These are phyloP conservation scores for Musa schizocarpa DNA, from an alignment of 176 grass and related monocot species.

Conservation along the genomic window DNA sequence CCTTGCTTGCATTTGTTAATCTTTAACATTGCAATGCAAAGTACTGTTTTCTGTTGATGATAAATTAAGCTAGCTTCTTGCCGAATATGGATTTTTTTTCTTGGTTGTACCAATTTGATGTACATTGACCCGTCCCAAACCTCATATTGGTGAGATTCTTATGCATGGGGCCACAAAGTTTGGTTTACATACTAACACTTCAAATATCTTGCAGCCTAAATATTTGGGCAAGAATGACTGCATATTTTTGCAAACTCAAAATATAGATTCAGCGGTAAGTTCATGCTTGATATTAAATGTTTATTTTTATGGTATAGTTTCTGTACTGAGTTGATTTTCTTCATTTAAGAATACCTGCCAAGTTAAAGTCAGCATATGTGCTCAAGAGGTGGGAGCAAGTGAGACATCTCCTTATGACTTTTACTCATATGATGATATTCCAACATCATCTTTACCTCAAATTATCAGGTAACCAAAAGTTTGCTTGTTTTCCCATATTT, in stretches of 20 bases:
- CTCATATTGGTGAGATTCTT: no score
- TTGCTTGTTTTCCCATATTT: background rate
- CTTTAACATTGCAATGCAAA: no score
- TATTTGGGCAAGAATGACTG: constrained; percentile 41
- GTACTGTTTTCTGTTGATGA: no score
- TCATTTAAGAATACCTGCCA: constrained; percentile 53
- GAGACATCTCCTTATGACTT: constrained; percentile 48
- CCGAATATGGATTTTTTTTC: no score
- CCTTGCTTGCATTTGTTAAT: no score
- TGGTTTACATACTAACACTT: no score
- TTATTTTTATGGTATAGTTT: constrained; percentile 23
- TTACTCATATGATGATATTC: constrained; percentile 61
- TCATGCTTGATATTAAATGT: constrained; percentile 5
- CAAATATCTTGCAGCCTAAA: constrained; percentile 31
- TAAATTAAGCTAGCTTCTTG: no score
- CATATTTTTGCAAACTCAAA: constrained; percentile 59
- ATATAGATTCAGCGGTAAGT: constrained; percentile 50
- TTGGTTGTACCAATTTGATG: no score
- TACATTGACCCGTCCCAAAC: no score
- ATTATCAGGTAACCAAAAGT: constrained; percentile 49
- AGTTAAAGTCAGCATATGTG: constrained; percentile 49
- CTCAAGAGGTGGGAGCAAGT: constrained; percentile 55
- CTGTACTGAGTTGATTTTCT: constrained; percentile 21
- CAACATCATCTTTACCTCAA: constrained; percentile 47
- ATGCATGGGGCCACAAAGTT: no score